These are phyloP conservation scores for Cladobotryum mycophilum DNA, from an alignment of 2,329 filamentous ascomycete genomes.

Conservation along the genomic window DNA sequence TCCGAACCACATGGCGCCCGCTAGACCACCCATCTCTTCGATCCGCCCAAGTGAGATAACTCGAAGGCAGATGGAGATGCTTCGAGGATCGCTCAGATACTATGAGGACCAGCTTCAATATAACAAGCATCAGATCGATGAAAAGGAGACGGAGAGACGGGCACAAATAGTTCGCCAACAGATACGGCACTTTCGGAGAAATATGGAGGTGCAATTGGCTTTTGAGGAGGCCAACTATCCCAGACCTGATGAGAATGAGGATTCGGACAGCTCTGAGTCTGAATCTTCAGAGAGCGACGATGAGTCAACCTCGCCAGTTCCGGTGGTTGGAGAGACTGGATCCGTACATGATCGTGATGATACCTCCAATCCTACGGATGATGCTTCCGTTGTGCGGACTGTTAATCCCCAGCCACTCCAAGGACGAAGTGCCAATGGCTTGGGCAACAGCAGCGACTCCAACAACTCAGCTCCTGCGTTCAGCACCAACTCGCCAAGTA, in stretches of 20 bases:
- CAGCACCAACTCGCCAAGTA: constrained; percentile 13
- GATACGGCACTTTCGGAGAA: constrained; percentile 45
- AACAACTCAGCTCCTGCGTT: constrained; percentile 22
- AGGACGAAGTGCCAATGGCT: constrained; percentile 5
- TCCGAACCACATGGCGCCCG: constrained; percentile 10
- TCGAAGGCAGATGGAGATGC: constrained; percentile 47
- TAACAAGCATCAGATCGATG: constrained; percentile 58
- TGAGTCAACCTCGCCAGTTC: constrained; percentile 3
- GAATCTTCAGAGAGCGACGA: constrained; percentile 12
- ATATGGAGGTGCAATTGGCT: constrained; percentile 37
- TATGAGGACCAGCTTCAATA: constrained; percentile 53
- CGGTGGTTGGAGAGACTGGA: constrained; percentile 13
- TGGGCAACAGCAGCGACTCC: background rate
- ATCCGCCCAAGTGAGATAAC: constrained; percentile 57
- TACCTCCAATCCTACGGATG: constrained; percentile 13
- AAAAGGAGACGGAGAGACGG: constrained; percentile 41
- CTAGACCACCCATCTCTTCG: constrained; percentile 46
- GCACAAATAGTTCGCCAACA: constrained; percentile 36
- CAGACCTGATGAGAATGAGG: constrained; percentile 24
- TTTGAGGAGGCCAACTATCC: constrained; percentile 40
- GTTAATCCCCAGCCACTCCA: constrained; percentile 9
- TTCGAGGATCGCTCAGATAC: constrained; percentile 48
- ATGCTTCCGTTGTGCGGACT: constrained; percentile 8
- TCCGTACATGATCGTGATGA: constrained; percentile 11
- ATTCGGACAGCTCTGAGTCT: constrained; percentile 15